Percentiles rank a stretch among this genome's conserved stretches.
These are phyloP conservation scores for Gastrolobium bilobum DNA, from an alignment of 306 rosid species.

Conservation along the genomic window DNA sequence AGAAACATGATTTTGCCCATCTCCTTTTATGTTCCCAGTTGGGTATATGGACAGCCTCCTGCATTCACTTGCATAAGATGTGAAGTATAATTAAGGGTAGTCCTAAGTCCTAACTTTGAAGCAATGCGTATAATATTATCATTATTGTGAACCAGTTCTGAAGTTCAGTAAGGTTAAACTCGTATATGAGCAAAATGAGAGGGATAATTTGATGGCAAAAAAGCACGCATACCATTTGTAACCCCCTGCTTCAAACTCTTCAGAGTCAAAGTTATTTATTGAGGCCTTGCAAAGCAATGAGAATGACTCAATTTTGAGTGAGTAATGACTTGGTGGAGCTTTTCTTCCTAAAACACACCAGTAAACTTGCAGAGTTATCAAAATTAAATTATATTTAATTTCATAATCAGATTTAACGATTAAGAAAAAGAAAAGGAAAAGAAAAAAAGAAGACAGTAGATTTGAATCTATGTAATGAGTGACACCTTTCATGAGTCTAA, in stretches of 20 bases:
- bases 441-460: no score
- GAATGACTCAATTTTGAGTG: slow-evolving; percentile 52
- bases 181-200: background rate
- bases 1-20: slow-evolving; percentile 56
- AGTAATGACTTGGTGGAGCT: slow-evolving; percentile 57
- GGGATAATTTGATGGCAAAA: background rate
- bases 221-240: slow-evolving; percentile 50
- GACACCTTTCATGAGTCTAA: slow-evolving; percentile 48
- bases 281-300: slow-evolving; percentile 51
- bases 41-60: slow-evolving; percentile 52
- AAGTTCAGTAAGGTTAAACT: background rate
- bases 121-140: background rate
- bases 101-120: no score
- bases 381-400: no score
- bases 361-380: no score
- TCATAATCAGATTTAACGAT: background rate
- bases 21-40: slow-evolving; percentile 45
- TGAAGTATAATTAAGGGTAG: background rate
- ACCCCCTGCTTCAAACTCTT: slow-evolving; percentile 57
- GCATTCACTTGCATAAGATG: background rate
- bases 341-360: slow-evolving; percentile 47
- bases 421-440: no score
- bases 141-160: background rate
- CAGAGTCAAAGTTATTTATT: slow-evolving; percentile 39
- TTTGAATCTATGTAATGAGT: no score